Percentiles rank a stretch among this genome's conserved stretches.
Conservation (phyloP, 805 yeast species). For the Scheffersomyces amazonensis region DNA sequence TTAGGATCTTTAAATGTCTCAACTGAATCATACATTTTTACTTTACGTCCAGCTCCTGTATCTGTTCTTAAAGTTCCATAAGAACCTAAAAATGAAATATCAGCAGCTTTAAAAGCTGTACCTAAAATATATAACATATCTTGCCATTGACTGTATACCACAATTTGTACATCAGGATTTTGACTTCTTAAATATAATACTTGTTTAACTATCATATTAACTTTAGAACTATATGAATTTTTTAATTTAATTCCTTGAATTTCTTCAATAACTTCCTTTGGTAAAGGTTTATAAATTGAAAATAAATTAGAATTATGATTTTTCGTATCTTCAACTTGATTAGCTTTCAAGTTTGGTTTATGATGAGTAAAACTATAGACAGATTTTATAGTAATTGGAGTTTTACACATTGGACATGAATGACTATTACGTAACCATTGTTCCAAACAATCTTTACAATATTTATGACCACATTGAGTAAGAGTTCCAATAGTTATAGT, state of each 20-base stretch:
- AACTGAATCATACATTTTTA: slow-evolving; percentile 37
- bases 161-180: slow-evolving; percentile 70
- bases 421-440: slow-evolving; percentile 63
- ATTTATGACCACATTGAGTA: slow-evolving; percentile 89
- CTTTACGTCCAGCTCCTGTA: slow-evolving; percentile 25
- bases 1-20: slow-evolving; percentile 58
- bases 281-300: slow-evolving; percentile 46
- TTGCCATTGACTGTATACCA: slow-evolving; percentile 88
- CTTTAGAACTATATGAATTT: slow-evolving; percentile 72
- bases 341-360: slow-evolving; percentile 49
- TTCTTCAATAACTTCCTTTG: slow-evolving; percentile 37
- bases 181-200: slow-evolving; percentile 57
- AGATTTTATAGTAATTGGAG: slow-evolving; percentile 44
- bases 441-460: slow-evolving; percentile 75
- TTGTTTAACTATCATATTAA: slow-evolving; percentile 78
- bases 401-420: slow-evolving; percentile 83
- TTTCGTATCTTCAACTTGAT: slow-evolving; percentile 29
- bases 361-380: slow-evolving; percentile 69
- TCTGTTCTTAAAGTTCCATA: slow-evolving; percentile 36
- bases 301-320: slow-evolving; percentile 16
- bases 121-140: slow-evolving; percentile 67
- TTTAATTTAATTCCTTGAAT: slow-evolving; percentile 37
- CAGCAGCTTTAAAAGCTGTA: slow-evolving; percentile 59
- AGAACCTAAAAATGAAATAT: slow-evolving; percentile 57
- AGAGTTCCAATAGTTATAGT: slow-evolving; percentile 72